Base-by-base conservation (phyloP, 2,329 filamentous ascomycete species). In the Parascedosporium putredinis region DNA sequence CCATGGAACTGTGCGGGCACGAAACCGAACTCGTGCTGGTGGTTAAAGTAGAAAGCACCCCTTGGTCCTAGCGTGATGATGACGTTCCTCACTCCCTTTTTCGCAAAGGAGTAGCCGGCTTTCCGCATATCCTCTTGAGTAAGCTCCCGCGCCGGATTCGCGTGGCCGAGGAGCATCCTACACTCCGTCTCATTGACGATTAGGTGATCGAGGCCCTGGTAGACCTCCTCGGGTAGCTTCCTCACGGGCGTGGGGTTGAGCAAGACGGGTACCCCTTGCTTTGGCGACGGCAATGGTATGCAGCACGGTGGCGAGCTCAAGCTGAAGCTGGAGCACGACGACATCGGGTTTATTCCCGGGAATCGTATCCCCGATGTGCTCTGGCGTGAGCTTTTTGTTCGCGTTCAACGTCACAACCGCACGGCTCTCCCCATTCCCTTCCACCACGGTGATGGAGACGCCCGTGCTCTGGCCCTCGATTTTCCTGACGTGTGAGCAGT, bases 161-260 rank as follows among this genome's bases (percentile, higher is more conserved):
- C 58, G 0, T 57, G 59, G 44, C 68, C 62, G 8, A 72, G 58
- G 1, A 46, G 61, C 65, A 10, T 62, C 16, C 38, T 16, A 5
- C 84, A 81, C 67, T 89, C 85, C 2, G 77, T 85, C 63, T 89
- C 84, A 56, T 90, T 89, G 58, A 89, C 71, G 44, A 89, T 75
- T 22, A 89, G 67, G 58, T 87, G 83, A 16, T 75, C 73, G 4
- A 89, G 70, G 1, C 72, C 72, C 9, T 64, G 55, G 55, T 80
- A 86, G 3, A 74, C 74, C 34, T 76, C 70, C 2, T 73, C 69
- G 0, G 83, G 81, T 2, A 88, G 63, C 1, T 69, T 67, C 1
- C 76, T 70, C 0, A 83, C 83, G 6, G 79, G 78, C 0, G 85
- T 84, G 18, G 85, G 84, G 59, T 89, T 89, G 51, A 88, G 73